Percentiles rank a stretch among this genome's conserved stretches.
Evolutionary conservation across 805 yeast species (phyloP).

Genomic region (Grigorovia transvaalensis): DNA sequence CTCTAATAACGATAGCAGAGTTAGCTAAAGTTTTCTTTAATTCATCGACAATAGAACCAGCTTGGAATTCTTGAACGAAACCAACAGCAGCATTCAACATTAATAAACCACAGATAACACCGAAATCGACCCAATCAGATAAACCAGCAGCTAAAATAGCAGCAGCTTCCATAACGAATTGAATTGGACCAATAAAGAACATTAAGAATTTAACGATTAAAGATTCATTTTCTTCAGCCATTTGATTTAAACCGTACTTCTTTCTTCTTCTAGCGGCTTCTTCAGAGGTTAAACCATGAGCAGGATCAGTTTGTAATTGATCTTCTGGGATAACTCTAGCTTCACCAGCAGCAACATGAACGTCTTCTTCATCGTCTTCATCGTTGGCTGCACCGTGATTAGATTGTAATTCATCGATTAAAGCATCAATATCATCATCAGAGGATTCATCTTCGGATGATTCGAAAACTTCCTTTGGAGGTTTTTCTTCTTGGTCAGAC

Average conservation of each 20-base stretch:
- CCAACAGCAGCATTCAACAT: conserved; percentile 86
- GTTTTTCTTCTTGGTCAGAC: conserved; percentile 7
- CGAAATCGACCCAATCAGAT: conserved; percentile 98
- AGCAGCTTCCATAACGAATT: conserved; percentile 96
- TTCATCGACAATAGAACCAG: conserved; percentile 95
- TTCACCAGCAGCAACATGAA: conserved; percentile 40
- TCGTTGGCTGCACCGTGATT: conserved; percentile 41
- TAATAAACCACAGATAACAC: conserved; percentile 86
- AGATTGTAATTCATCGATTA: conserved; percentile 67
- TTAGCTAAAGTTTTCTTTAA: conserved; percentile 91
- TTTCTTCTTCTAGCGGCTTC: conserved; percentile 78
- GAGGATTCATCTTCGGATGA: conserved; percentile 39
- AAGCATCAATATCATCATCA: conserved; percentile 61
- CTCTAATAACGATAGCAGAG: conserved; percentile 76
- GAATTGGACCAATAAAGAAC: conserved; percentile 93
- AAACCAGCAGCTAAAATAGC: conserved; percentile 92
- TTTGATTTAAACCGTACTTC: conserved; percentile 83
- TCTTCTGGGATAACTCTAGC: conserved; percentile 81
- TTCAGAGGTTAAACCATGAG: conserved; percentile 63
- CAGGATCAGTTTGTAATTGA: conserved; percentile 70
- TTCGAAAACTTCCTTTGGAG: conserved; percentile 7
- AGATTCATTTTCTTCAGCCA: conserved; percentile 84
- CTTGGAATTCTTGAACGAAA: conserved; percentile 95
- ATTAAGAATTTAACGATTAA: conserved; percentile 64
- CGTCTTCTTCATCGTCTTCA: conserved; percentile 40